These are phyloP conservation scores for Nephelium lappaceum DNA, from an alignment of 345 rosid species.

Conservation along the genomic window DNA sequence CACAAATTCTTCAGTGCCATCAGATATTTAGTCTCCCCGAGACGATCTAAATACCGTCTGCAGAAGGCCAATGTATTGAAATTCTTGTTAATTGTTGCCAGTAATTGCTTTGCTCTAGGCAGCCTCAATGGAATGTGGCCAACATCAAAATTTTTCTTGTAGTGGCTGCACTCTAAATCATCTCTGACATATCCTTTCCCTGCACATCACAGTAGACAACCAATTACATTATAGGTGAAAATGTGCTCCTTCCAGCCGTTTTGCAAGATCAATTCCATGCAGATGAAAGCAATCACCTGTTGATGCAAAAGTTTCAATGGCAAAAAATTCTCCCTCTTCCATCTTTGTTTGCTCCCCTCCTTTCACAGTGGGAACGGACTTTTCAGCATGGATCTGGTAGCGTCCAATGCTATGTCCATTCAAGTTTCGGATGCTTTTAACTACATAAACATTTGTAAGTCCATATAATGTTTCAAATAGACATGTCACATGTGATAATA, in stretches of 20 bases:
- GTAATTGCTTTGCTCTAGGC: slow-evolving; percentile 92
- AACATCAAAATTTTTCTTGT: slow-evolving; percentile 82
- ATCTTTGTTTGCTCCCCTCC: slow-evolving; percentile 98
- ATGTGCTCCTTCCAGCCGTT: neutral
- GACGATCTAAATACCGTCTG: slow-evolving; percentile 85
- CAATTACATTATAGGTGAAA: neutral
- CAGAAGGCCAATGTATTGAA: slow-evolving; percentile 95
- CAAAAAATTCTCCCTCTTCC: slow-evolving; percentile 98
- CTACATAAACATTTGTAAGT: slow-evolving; percentile 38
- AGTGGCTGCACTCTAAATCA: slow-evolving; percentile 94
- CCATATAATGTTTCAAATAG: neutral
- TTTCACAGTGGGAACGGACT: slow-evolving; percentile 92
- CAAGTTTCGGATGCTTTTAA: slow-evolving; percentile 87
- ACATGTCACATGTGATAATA: neutral
- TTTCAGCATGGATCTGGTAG: slow-evolving; percentile 94
- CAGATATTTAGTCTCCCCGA: slow-evolving; percentile 89
- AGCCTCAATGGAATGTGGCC: slow-evolving; percentile 82
- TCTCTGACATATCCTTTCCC: slow-evolving; percentile 93
- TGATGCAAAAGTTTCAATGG: slow-evolving; percentile 92
- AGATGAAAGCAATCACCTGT: slow-evolving; percentile 55
- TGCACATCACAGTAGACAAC: slow-evolving; percentile 28
- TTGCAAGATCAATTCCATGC: slow-evolving; percentile 8
- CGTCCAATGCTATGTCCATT: slow-evolving; percentile 87
- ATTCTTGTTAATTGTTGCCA: slow-evolving; percentile 90
- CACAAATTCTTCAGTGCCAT: slow-evolving; percentile 95